A percentile compares a stretch with the other conserved stretches of the same genome.
phyloP scores from a whole-genome alignment of 2,329 filamentous ascomycete species.

The Clarireedia monteithiana region DNA sequence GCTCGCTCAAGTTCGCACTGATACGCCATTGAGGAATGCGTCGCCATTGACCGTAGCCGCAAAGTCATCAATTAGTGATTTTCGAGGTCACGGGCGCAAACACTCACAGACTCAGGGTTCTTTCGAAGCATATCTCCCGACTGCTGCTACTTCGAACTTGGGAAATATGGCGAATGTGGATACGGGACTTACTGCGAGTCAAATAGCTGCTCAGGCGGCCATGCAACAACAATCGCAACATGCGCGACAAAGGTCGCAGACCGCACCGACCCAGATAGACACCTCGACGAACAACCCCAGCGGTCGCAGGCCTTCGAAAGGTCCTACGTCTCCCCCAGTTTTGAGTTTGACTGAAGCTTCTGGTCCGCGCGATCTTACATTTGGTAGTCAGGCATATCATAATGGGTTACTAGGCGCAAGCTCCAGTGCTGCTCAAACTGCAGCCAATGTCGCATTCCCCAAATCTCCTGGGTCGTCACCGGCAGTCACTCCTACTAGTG shows the following conservation, averaged over 20 bases:
- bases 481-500: constrained; percentile 26
- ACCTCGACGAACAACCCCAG: constrained; percentile 16
- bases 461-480: constrained; percentile 36
- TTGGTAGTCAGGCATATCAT: constrained; percentile 43
- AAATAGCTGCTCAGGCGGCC: constrained; percentile 73
- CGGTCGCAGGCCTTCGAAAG: constrained; percentile 27
- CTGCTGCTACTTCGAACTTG: constrained; percentile 35
- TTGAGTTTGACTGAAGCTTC: constrained; percentile 59
- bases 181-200: constrained; percentile 52
- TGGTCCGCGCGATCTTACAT: constrained; percentile 48
- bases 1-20: constrained; percentile 14
- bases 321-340: constrained; percentile 52
- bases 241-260: constrained; percentile 63
- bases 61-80: constrained; percentile 27
- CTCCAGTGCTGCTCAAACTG: constrained; percentile 59
- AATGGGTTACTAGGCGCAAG: constrained; percentile 55
- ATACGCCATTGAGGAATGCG: constrained; percentile 25
- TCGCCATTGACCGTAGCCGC: constrained; percentile 38
- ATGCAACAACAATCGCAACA: constrained; percentile 51
- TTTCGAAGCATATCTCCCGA: constrained; percentile 67
- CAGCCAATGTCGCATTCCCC: constrained; percentile 65
- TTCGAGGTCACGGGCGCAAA: constrained; percentile 48
- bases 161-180: constrained; percentile 28
- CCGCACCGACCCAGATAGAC: constrained; percentile 47
- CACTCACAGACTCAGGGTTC: constrained; percentile 68